Conservation (phyloP, 176 grass and related monocot genomes). For the Chloris gayana region DNA sequence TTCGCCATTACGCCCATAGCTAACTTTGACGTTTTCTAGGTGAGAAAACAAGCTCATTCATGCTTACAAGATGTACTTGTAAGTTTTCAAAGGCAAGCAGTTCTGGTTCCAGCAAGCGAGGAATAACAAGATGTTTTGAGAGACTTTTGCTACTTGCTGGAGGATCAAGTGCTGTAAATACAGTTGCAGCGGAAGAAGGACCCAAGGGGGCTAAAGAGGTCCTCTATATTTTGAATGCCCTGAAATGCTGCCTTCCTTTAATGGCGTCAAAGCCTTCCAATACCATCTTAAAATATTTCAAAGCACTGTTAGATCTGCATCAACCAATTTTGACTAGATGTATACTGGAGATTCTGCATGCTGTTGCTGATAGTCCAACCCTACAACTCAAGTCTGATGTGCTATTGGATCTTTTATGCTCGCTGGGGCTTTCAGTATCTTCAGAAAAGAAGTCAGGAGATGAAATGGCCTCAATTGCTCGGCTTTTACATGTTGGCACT, state of each 20-base stretch:
- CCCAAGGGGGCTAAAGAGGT: conserved; percentile 78
- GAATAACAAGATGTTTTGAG: conserved; percentile 64
- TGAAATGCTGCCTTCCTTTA: conserved; percentile 76
- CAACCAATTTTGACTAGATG: conserved; percentile 68
- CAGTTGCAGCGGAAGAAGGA: conserved; percentile 50
- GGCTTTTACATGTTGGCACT: conserved; percentile 64
- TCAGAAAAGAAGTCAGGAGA: conserved; percentile 76
- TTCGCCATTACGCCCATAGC: background rate
- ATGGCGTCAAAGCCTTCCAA: conserved; percentile 80
- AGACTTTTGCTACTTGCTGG: conserved; percentile 88
- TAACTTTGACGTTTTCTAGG: conserved; percentile 53
- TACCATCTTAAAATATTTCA: conserved; percentile 75
- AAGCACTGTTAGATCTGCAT: conserved; percentile 61
- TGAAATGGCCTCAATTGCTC: conserved; percentile 75
- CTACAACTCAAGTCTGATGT: conserved; percentile 61
- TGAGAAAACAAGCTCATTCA: conserved; percentile 72
- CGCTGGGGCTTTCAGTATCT: conserved; percentile 58
- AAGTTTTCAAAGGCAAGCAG: conserved; percentile 66
- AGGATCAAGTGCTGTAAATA: conserved; percentile 59
- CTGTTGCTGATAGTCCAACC: conserved; percentile 60
- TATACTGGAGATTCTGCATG: conserved; percentile 80
- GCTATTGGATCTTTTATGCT: conserved; percentile 77
- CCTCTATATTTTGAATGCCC: conserved; percentile 67
- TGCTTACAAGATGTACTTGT: conserved; percentile 63
- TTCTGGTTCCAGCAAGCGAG: conserved; percentile 73